These are phyloP conservation scores for Golubevia pallescens DNA, from an alignment of 1,284 basidiomycete species.

Conservation along the genomic window DNA sequence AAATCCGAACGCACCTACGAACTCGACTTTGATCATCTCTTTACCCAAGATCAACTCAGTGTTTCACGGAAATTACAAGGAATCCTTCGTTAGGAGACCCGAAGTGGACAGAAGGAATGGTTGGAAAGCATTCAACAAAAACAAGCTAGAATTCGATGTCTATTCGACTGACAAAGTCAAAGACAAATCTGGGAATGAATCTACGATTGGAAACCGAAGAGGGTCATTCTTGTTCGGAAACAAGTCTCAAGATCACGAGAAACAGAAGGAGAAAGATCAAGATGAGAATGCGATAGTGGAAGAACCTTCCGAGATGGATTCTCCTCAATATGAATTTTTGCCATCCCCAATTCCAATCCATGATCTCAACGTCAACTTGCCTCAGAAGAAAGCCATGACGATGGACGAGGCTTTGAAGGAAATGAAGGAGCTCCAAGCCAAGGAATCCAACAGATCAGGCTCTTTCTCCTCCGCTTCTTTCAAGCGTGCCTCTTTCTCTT, in stretches of 20 bases:
- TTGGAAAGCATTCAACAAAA: slow-evolving; percentile 37
- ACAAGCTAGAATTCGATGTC: slow-evolving; percentile 34
- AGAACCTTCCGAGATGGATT: slow-evolving; percentile 1
- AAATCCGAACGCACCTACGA: not conserved
- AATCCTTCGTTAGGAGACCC: slow-evolving; percentile 34
- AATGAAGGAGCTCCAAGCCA: slow-evolving; percentile 23
- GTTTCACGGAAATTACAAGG: slow-evolving; percentile 32
- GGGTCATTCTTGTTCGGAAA: not conserved
- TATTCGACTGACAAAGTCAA: too few species aligned
- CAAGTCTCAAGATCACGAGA: slow-evolving; percentile 4
- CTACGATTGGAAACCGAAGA: not conserved
- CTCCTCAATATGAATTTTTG: not conserved
- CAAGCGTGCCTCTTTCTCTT: not conserved
- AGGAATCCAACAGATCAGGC: not conserved
- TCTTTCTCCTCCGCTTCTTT: too few species aligned
- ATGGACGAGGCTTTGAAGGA: slow-evolving; percentile 35
- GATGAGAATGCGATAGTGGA: not conserved
- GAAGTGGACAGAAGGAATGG: slow-evolving; percentile 28
- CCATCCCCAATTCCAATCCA: not conserved
- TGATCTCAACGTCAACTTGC: not conserved
- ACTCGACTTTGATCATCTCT: slow-evolving; percentile 21
- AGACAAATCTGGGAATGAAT: not conserved
- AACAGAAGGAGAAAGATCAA: not conserved
- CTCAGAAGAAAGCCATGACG: slow-evolving; percentile 15
- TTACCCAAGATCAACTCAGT: slow-evolving; percentile 27